Evolutionary conservation across 345 rosid genomes (phyloP).

Genomic region (Raphanus sativus): DNA sequence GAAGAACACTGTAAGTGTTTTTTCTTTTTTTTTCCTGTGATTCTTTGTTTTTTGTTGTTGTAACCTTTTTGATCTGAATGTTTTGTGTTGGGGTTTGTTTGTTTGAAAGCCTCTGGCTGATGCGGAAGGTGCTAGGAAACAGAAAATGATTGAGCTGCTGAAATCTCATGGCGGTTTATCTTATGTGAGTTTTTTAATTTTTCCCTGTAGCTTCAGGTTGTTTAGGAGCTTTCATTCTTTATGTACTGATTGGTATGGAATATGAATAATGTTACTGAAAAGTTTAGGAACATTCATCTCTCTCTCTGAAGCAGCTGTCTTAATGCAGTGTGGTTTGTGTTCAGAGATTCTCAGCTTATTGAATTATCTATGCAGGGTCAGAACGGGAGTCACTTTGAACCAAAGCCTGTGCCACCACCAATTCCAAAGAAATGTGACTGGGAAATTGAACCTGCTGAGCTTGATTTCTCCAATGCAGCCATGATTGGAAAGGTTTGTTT

Average conservation of each 20-base stretch:
- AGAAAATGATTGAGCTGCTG: slow-evolving; percentile 67
- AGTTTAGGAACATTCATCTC: neutral
- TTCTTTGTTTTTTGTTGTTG: neutral
- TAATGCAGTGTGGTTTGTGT: neutral
- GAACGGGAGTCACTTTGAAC: slow-evolving; percentile 97
- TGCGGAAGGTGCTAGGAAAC: slow-evolving; percentile 95
- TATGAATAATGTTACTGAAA: no score
- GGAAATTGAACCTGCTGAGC: slow-evolving; percentile 96
- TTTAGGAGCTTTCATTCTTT: neutral
- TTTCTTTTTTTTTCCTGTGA: neutral
- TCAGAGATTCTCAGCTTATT: slow-evolving; percentile 19
- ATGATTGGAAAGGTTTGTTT: slow-evolving; percentile 83
- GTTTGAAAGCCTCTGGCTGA: slow-evolving; percentile 87
- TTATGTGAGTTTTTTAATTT: slow-evolving; percentile 62
- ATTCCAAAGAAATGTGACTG: slow-evolving; percentile 97
- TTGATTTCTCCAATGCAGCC: slow-evolving; percentile 75
- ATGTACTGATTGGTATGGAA: neutral
- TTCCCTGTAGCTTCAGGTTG: neutral
- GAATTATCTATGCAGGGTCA: slow-evolving; percentile 64
- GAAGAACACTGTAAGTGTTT: slow-evolving; percentile 81
- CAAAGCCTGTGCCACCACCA: slow-evolving; percentile 93
- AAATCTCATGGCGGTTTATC: slow-evolving; percentile 88
- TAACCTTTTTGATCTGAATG: neutral
- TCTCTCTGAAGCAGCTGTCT: neutral
- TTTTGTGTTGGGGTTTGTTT: neutral